Conservation (phyloP, 441 rosid genomes). For the Populus hybrid region DNA sequence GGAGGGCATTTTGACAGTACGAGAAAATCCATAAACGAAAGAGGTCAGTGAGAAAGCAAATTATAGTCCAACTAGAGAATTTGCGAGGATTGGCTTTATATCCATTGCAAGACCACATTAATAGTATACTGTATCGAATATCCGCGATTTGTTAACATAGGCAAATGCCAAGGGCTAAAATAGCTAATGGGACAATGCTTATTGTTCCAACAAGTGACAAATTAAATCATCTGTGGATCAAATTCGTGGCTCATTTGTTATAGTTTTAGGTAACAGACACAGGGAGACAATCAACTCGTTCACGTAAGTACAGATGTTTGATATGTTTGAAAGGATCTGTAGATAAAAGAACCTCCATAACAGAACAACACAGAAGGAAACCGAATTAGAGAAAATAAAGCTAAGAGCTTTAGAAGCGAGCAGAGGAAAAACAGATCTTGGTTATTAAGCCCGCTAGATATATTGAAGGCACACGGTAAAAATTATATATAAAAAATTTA, state of each 20-base stretch:
- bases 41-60: neutral
- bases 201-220: conserved; percentile 9
- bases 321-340: conserved; percentile 19
- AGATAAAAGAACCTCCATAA: neutral
- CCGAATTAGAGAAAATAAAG: conserved; percentile 15
- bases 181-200: neutral
- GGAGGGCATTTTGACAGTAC: too few relatives aligned
- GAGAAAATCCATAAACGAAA: neutral
- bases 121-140: neutral
- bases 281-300: conserved; percentile 17
- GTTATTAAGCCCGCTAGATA: conserved; percentile 18
- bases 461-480: neutral
- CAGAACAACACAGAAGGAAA: conserved; percentile 11
- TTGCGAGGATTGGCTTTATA: neutral
- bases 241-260: conserved; percentile 9
- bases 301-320: conserved; percentile 12
- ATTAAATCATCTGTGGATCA: conserved; percentile 5
- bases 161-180: neutral
- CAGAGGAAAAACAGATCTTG: conserved; percentile 49
- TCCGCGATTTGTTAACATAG: neutral
- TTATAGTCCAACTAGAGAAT: neutral
- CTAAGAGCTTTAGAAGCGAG: conserved; percentile 4
- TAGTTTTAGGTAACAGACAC: conserved; percentile 11
- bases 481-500: neutral
- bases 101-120: neutral